These are phyloP conservation scores for Quercus tomentella DNA, from an alignment of 331 rosid genomes.

Conservation along the genomic window DNA sequence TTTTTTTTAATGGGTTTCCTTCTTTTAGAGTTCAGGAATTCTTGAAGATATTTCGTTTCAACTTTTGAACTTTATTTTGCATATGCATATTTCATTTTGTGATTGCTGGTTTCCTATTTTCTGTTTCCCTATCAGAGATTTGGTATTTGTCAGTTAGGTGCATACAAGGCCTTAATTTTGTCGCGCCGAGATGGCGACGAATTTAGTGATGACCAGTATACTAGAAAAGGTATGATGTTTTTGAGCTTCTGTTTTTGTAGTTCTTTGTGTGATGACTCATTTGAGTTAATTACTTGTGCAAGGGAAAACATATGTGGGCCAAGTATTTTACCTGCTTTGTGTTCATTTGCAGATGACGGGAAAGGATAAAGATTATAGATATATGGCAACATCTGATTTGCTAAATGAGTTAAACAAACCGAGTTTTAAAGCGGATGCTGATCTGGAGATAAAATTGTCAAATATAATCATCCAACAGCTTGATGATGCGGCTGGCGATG, in stretches of 20 bases:
- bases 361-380: constrained; percentile 95
- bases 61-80: neutral
- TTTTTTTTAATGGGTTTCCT: neutral
- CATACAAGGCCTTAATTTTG: neutral
- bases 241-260: neutral
- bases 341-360: constrained; percentile 77
- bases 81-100: neutral
- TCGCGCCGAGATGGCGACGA: constrained; percentile 38
- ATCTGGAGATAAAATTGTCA: constrained; percentile 74
- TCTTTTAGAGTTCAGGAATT: neutral
- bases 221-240: constrained; percentile 45
- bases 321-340: neutral
- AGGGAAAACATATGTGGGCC: neutral
- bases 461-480: constrained; percentile 91
- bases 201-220: constrained; percentile 44
- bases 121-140: neutral
- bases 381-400: constrained; percentile 98
- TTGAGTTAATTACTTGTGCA: neutral
- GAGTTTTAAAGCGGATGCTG: constrained; percentile 78
- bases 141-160: neutral
- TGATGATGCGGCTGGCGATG: constrained; percentile 97
- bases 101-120: neutral
- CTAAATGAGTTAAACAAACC: constrained; percentile 74
- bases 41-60: neutral
- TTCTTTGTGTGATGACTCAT: neutral